Conservation (phyloP, 371 early-diverging fungal species). For the Mortierella sp. region DNA sequence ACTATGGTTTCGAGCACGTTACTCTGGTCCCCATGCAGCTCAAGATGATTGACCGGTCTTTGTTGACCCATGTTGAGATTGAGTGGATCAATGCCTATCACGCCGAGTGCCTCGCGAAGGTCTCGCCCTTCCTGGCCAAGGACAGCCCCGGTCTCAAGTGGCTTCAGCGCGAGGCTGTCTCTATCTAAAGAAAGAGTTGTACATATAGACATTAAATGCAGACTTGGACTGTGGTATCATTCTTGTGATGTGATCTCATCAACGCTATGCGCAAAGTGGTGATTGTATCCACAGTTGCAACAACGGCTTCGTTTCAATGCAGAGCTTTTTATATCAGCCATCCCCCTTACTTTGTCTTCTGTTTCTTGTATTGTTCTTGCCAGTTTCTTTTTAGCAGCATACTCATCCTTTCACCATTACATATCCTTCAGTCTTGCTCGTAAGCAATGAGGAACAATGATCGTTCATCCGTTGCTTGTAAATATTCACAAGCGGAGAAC, state of each 20-base stretch:
- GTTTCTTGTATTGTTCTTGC: too few relatives aligned
- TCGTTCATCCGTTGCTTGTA: background rate
- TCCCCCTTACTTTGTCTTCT: too few relatives aligned
- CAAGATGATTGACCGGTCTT: slow-evolving; percentile 75
- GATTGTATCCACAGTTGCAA: too few relatives aligned
- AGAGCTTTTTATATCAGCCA: too few relatives aligned
- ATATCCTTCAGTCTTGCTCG: background rate
- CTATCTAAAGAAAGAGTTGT: slow-evolving; percentile 54
- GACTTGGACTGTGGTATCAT: too few relatives aligned
- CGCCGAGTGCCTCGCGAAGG: slow-evolving; percentile 74
- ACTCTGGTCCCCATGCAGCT: slow-evolving; percentile 86
- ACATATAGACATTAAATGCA: background rate
- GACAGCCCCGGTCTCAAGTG: slow-evolving; percentile 77
- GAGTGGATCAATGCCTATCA: slow-evolving; percentile 93
- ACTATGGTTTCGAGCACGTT: slow-evolving; percentile 92
- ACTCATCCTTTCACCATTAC: too few relatives aligned
- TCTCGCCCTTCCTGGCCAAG: slow-evolving; percentile 78
- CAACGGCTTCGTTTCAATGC: too few relatives aligned
- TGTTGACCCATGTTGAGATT: slow-evolving; percentile 78
- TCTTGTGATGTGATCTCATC: too few relatives aligned
- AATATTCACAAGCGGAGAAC: background rate
- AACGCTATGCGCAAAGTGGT: too few relatives aligned
- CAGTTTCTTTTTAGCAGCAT: too few relatives aligned
- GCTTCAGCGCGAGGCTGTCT: slow-evolving; percentile 80
- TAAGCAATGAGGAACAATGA: slow-evolving; percentile 3